Conservation (phyloP, 441 rosid species). For the Heliophila coronopifolia region DNA sequence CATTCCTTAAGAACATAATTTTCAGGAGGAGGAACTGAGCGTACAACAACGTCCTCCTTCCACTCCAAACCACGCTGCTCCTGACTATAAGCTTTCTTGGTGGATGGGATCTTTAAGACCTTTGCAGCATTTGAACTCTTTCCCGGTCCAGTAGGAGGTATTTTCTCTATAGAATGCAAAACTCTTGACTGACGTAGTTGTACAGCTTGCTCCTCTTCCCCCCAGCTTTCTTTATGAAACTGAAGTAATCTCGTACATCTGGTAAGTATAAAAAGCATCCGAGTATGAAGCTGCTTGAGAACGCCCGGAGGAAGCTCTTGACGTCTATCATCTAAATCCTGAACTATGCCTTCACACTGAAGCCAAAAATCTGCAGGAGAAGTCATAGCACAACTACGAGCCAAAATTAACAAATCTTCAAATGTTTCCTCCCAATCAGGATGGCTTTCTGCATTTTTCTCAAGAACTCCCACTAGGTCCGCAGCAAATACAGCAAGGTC, state of each 20-base stretch:
- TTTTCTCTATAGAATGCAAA: constrained; percentile 66
- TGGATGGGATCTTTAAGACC: constrained; percentile 43
- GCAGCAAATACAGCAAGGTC: constrained; percentile 94
- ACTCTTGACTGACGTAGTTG: constrained; percentile 78
- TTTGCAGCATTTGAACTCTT: constrained; percentile 60
- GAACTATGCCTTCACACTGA: constrained; percentile 97
- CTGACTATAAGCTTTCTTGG: constrained; percentile 85
- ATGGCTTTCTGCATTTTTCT: constrained; percentile 87
- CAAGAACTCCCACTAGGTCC: constrained; percentile 88
- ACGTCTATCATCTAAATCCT: constrained; percentile 93
- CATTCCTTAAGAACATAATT: constrained; percentile 41
- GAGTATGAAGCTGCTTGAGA: constrained; percentile 89
- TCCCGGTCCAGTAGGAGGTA: constrained; percentile 37
- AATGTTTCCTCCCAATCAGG: constrained; percentile 98
- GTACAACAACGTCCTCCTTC: constrained; percentile 48
- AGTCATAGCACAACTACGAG: constrained; percentile 93
- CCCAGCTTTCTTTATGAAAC: constrained; percentile 95
- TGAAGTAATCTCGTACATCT: constrained; percentile 94
- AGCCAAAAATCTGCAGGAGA: constrained; percentile 95
- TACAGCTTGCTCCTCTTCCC: constrained; percentile 65
- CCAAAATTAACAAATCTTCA: constrained; percentile 86
- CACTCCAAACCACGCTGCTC: constrained; percentile 72
- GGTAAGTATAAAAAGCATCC: constrained; percentile 96
- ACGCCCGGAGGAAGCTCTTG: constrained; percentile 90
- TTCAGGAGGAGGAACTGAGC: constrained; percentile 34